Evolutionary conservation across 1,284 basidiomycete species (phyloP).

Genomic region (Malassezia obtusa): DNA sequence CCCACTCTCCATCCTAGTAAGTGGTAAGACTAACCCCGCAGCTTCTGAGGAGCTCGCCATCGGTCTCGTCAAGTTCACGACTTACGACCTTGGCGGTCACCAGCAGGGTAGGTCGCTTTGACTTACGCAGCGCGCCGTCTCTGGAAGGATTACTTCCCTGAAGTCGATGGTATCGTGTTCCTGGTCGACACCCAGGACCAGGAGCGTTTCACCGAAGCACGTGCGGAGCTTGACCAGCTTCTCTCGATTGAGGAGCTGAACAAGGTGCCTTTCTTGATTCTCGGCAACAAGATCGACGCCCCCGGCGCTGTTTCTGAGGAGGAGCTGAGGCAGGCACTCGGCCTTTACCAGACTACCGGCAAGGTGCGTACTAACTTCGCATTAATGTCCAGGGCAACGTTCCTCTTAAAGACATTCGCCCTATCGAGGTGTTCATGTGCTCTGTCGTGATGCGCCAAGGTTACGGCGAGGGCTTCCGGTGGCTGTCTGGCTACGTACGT

Average conservation of each 20-base stretch:
- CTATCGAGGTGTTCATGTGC: constrained; percentile 99
- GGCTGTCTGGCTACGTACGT: constrained; percentile 90
- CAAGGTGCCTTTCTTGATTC: constrained; percentile 94
- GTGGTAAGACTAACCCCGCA: constrained; percentile 50
- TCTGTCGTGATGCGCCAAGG: constrained; percentile 98
- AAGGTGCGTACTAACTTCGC: constrained; percentile 52
- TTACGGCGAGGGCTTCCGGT: constrained; percentile 98
- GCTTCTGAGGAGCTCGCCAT: constrained; percentile 98
- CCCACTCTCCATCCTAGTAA: constrained; percentile 97
- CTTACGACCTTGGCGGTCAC: constrained; percentile 96
- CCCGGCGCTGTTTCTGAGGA: constrained; percentile 94
- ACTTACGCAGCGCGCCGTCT: constrained; percentile 70
- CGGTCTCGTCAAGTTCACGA: constrained; percentile 97
- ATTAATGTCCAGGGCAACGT: constrained; percentile 68
- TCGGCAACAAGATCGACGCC: constrained; percentile 99
- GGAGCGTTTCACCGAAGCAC: constrained; percentile 90
- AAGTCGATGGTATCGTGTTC: constrained; percentile 98
- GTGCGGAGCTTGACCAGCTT: constrained; percentile 90
- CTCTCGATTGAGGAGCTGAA: constrained; percentile 70
- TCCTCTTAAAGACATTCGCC: constrained; percentile 88
- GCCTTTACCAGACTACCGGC: constrained; percentile 95
- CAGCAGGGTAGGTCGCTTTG: constrained; percentile 64
- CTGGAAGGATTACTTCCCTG: constrained; percentile 99
- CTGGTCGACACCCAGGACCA: constrained; percentile 93
- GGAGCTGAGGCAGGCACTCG: constrained; percentile 86